Percentiles rank a stretch among this genome's conserved stretches.
These are phyloP conservation scores for Vicia villosa DNA, from an alignment of 306 rosid species.

Conservation along the genomic window DNA sequence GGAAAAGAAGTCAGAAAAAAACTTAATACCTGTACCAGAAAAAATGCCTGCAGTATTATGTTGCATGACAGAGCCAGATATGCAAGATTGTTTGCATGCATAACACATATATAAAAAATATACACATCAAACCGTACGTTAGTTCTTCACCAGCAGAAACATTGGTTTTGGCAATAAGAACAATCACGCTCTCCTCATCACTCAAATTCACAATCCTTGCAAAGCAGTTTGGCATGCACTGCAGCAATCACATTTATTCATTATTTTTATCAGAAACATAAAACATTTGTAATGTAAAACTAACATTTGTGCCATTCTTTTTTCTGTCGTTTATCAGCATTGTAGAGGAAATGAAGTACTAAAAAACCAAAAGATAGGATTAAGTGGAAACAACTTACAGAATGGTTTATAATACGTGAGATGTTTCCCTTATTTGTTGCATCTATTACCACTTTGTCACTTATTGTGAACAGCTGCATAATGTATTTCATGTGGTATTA, in stretches of 20 bases:
- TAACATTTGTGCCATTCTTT: background rate
- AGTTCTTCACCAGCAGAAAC: constrained; percentile 87
- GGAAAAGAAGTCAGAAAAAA: constrained; percentile 1
- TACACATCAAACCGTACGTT: constrained; percentile 55
- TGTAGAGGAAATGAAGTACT: constrained; percentile 18
- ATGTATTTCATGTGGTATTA: constrained; percentile 27
- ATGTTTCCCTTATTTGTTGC: constrained; percentile 87
- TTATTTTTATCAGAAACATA: background rate
- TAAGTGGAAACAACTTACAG: constrained; percentile 57
- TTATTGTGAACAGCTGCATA: constrained; percentile 93
- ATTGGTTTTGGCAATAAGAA: constrained; percentile 78
- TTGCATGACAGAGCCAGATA: constrained; percentile 3
- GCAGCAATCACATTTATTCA: constrained; percentile 43
- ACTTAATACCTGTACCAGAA: background rate
- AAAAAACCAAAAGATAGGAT: constrained; percentile 26
- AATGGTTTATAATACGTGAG: constrained; percentile 89
- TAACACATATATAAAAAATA: background rate
- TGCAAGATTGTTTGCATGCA: background rate
- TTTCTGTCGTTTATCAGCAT: background rate
- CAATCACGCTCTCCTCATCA: constrained; percentile 67
- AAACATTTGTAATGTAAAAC: constrained; percentile 8
- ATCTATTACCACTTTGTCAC: constrained; percentile 85
- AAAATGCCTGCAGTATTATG: background rate
- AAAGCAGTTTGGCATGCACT: constrained; percentile 97
- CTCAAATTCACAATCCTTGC: constrained; percentile 80